These are phyloP conservation scores for Globisporangium parvum DNA, from an alignment of 352 stramenopile species.

Conservation along the genomic window DNA sequence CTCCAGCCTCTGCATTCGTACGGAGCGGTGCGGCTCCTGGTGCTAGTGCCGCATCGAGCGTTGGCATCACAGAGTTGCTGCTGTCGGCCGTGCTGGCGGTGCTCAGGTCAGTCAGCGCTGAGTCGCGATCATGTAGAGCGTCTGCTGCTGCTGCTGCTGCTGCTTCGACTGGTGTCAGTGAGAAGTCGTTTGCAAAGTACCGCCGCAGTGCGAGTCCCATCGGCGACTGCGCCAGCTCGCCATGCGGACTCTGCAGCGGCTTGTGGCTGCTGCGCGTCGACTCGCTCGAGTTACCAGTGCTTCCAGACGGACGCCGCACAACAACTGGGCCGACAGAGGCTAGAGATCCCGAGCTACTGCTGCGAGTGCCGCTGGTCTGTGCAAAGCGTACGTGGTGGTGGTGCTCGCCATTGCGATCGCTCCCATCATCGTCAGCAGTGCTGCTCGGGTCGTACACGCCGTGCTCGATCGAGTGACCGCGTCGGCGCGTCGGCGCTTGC, in stretches of 20 bases:
- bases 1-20: background rate
- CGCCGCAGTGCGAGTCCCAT: conserved; percentile 47
- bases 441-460: conserved; percentile 8
- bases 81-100: background rate
- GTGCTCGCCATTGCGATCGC: background rate
- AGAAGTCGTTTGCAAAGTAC: conserved; percentile 40
- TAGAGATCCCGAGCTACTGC: conserved; percentile 6
- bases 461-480: conserved; percentile 13
- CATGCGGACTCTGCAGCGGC: conserved; percentile 29
- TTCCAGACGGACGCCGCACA: conserved; percentile 5
- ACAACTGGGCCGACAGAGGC: conserved; percentile 15
- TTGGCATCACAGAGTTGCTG: background rate
- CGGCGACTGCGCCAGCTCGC: conserved; percentile 42
- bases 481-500: conserved; percentile 6
- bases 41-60: background rate
- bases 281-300: background rate
- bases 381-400: conserved; percentile 5
- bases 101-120: background rate
- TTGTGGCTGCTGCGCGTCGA: background rate
- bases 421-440: background rate
- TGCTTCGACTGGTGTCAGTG: background rate
- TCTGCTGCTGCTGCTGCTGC: background rate
- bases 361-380: background rate
- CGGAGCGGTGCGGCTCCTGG: background rate
- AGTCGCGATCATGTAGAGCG: background rate